Evolutionary conservation across 805 yeast genomes (phyloP).

Genomic region (Cyberlindnera mycetangii): DNA sequence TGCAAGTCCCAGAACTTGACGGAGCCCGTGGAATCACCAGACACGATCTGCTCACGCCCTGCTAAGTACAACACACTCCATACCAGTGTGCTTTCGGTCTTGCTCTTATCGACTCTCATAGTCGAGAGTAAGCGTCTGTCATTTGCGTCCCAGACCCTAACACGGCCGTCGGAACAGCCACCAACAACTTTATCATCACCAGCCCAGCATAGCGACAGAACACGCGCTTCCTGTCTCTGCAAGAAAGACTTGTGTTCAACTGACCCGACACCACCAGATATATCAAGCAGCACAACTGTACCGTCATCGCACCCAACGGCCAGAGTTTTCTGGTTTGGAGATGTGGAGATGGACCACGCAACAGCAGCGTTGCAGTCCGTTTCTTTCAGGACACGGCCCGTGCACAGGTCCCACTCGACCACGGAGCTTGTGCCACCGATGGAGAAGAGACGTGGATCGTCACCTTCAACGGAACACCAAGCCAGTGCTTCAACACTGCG

Average conservation of each 20-base stretch:
- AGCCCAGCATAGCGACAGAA: slow-evolving; percentile 76
- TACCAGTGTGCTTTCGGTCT: slow-evolving; percentile 81
- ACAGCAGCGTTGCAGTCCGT: slow-evolving; percentile 91
- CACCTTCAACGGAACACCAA: slow-evolving; percentile 59
- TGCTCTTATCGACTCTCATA: slow-evolving; percentile 88
- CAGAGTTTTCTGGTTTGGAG: slow-evolving; percentile 55
- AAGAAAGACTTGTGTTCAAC: slow-evolving; percentile 73
- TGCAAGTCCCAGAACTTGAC: slow-evolving; percentile 90
- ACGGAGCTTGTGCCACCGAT: slow-evolving; percentile 90
- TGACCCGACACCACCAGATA: slow-evolving; percentile 83
- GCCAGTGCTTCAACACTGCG: slow-evolving; percentile 86
- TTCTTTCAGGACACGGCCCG: slow-evolving; percentile 69
- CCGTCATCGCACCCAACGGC: slow-evolving; percentile 98
- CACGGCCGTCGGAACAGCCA: slow-evolving; percentile 93
- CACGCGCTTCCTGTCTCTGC: slow-evolving; percentile 81
- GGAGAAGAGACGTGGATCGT: slow-evolving; percentile 73
- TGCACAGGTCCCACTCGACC: slow-evolving; percentile 86
- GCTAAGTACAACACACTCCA: slow-evolving; percentile 79
- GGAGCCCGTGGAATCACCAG: slow-evolving; percentile 95
- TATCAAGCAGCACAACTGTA: slow-evolving; percentile 74
- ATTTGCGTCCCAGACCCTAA: slow-evolving; percentile 72
- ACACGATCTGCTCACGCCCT: slow-evolving; percentile 68
- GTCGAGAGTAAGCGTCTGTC: slow-evolving; percentile 62
- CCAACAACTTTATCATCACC: slow-evolving; percentile 67
- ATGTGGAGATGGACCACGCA: slow-evolving; percentile 82